These are phyloP conservation scores for Cutaneotrichosporon sp. DNA, from an alignment of 1,284 basidiomycete species.

Conservation along the genomic window DNA sequence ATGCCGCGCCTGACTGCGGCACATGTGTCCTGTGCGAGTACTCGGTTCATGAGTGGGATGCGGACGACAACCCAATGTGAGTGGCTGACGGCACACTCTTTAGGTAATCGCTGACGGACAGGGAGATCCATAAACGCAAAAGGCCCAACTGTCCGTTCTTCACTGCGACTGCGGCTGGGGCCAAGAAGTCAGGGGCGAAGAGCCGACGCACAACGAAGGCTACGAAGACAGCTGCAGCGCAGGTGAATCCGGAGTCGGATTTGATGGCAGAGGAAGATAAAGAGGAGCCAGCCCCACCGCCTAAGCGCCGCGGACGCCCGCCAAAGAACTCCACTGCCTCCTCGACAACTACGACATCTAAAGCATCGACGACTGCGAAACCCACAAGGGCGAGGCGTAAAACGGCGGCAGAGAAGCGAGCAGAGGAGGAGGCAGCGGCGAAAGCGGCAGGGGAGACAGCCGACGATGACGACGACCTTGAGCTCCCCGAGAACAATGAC, in stretches of 20 bases:
- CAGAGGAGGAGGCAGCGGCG: conserved; percentile 5
- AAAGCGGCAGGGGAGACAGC: conserved; percentile 1
- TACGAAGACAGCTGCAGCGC: not conserved
- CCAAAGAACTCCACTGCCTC: conserved; percentile 8
- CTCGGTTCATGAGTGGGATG: conserved; percentile 71
- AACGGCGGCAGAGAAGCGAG: conserved; percentile 10
- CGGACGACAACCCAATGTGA: conserved; percentile 67
- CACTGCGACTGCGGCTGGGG: conserved; percentile 18
- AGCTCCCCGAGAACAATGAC: not conserved
- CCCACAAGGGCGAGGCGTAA: conserved; percentile 4
- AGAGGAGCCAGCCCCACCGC: not conserved
- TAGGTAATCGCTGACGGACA: not conserved
- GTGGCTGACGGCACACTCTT: conserved; percentile 7
- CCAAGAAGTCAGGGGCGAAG: conserved; percentile 9
- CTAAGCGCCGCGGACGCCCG: conserved; percentile 6
- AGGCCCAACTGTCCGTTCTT: conserved; percentile 44
- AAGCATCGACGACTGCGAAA: not conserved
- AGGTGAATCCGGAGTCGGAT: no score
- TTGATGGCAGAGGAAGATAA: no score
- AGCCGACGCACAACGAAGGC: not conserved
- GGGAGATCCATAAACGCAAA: conserved; percentile 32
- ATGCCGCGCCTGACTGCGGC: conserved; percentile 62
- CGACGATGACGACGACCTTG: not conserved
- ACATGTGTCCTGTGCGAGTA: conserved; percentile 72
- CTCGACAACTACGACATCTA: conserved; percentile 1